Evolutionary conservation across 2,329 filamentous ascomycete species (phyloP).

Genomic region (Ophioceras dolichostomum): DNA sequence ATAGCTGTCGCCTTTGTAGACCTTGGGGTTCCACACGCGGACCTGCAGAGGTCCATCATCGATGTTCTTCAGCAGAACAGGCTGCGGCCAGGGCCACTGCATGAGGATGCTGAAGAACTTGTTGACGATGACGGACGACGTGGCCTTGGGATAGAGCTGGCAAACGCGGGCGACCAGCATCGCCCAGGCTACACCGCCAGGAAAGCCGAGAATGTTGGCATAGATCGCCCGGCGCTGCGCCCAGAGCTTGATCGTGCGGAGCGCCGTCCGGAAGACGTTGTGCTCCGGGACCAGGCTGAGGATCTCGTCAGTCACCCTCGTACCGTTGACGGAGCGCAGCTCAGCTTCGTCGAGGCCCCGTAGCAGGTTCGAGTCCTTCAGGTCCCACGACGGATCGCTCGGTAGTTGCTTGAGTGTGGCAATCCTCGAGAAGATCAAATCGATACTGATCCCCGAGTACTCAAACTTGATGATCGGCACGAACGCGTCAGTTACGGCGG

Average conservation of each 20-base stretch:
- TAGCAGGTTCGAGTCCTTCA: constrained; percentile 75
- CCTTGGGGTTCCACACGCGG: constrained; percentile 89
- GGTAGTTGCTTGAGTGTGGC: constrained; percentile 59
- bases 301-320: constrained; percentile 88
- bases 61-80: constrained; percentile 80
- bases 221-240: constrained; percentile 87
- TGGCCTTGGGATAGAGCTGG: constrained; percentile 89
- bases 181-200: constrained; percentile 93
- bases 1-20: constrained; percentile 68
- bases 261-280: constrained; percentile 76
- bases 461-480: constrained; percentile 98
- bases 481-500: constrained; percentile 77
- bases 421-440: constrained; percentile 79
- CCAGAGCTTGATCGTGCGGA: constrained; percentile 94
- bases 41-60: constrained; percentile 72
- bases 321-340: constrained; percentile 84
- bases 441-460: constrained; percentile 82
- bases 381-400: constrained; percentile 50
- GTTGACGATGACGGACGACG: constrained; percentile 73
- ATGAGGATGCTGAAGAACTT: constrained; percentile 93
- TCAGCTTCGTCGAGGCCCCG: constrained; percentile 79
- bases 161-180: constrained; percentile 95
- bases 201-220: constrained; percentile 91
- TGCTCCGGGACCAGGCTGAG: constrained; percentile 77
- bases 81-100: constrained; percentile 87